Base-by-base conservation (phyloP, 1,284 basidiomycete species). In the Ustilago trichophora region DNA sequence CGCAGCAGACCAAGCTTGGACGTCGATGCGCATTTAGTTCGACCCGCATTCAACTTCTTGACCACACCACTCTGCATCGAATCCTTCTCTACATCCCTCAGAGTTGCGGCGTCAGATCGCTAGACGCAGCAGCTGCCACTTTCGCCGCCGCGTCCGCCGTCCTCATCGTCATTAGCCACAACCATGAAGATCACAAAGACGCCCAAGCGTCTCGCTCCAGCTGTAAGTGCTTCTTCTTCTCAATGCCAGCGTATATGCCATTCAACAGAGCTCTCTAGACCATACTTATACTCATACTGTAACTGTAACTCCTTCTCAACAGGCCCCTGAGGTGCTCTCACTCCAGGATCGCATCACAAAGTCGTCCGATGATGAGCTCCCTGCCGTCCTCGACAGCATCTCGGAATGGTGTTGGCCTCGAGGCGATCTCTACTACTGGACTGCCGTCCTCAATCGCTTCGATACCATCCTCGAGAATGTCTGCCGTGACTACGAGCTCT, bases 401-500 rank as follows among this genome's bases (percentile, higher is more conserved):
- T 69, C 72, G 15, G 73, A 77, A 44, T 99, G 96, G 96, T 89
- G 87, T 82, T 98, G 92, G 90, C 92, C 94, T 24, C 88, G 96
- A 68, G 95, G 93, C 55, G 96, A 99, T 85, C 87, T 99, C 58
- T 93, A 97, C 84, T 90, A 91, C 55, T 99, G 96, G 96, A 89
- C 92, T 77, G 89, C 89, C 77, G 91, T 94, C 55, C 88, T 98
- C 43, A 95, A 99, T 85, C 91, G 91, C 81, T 95, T 98, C 82
- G 96, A 98, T 83, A 84, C 85, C 58, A 88, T 96, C 65, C 86
- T 98, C 66, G 92, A 91, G 78, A 87, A 88, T 41, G 85, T 90
- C 65, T 90, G 95, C 81, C 86, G 86, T 63, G 89, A 90, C 83
- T 95, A 98, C 82, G 73, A 73, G 42, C 52, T 81, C n/a, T 33